Evolutionary conservation across 1,139 yeast genomes (phyloP), one percentile per base, ranked within the genome.

Genomic region (Wickerhamiella pararugosa): DNA sequence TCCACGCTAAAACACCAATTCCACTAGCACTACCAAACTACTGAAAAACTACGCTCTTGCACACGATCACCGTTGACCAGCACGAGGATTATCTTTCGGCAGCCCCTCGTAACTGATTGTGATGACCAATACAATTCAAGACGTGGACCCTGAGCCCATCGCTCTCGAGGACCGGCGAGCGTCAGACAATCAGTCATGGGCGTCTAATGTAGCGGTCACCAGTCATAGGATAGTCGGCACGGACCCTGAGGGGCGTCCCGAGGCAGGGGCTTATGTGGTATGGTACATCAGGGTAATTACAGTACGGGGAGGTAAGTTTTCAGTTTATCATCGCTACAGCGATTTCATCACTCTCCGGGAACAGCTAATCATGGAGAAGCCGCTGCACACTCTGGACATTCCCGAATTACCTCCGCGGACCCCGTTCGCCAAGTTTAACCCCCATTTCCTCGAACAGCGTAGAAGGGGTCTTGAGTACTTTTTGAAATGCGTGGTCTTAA

Each of bases 391-490:
- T n/a, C 59, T 59, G 9, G 67, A 70, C 39, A 66, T 82, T 3
- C 84, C 87, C 1, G 60, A 53, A 25, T 59, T 82, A 30, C 94
- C 94, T 0, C 77, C 83, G 0, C 80, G 79, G 53, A 73, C 75
- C 41, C 61, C 69, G 35, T 48, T 73, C 32, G 69, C 70, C 40
- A 62, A 76, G 48, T 58, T 76, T 49, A 63, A 75, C 40, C 63
- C 68, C 49, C 57, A 65, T 6, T 82, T 86, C 69, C 57, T 82
- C 32, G 79, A 72, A 47, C 64, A 64, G 29, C 61, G 94, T 36
- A 60, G 86, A 8, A 67, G 70, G 42, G 84, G 90, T 0, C 62
- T 82, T 21, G 92, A 81, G 53, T 82, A 77, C 70, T 82, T 83
- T 58, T 55, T 79, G 53, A 72, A 75, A 47, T 75, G 77, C 49